These are phyloP conservation scores for Venturia effusa DNA, from an alignment of 2,329 filamentous ascomycete species.

Conservation along the genomic window DNA sequence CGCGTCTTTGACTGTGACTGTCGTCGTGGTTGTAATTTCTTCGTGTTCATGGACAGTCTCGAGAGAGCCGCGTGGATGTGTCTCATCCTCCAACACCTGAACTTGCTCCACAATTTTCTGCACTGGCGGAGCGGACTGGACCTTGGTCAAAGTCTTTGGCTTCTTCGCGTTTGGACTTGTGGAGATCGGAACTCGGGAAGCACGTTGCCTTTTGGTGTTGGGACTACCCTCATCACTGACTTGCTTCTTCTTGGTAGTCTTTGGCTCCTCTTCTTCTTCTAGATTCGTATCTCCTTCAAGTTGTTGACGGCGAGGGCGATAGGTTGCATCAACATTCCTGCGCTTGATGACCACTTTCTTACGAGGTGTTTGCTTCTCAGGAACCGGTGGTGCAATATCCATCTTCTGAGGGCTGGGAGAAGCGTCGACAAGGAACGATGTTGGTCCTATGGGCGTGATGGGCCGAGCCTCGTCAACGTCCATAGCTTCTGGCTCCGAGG, in stretches of 20 bases:
- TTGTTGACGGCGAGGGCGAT: not conserved
- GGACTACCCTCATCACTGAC: not conserved
- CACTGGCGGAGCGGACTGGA: not conserved
- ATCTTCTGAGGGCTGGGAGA: not conserved
- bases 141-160: not conserved
- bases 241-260: not conserved
- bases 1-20: not conserved
- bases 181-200: not conserved
- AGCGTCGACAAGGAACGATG: not conserved
- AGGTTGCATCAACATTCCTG: not conserved
- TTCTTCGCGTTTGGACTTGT: not conserved
- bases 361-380: not conserved
- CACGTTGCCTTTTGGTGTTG: not conserved
- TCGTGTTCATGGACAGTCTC: conserved; percentile 8
- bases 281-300: not conserved
- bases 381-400: not conserved
- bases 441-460: not conserved
- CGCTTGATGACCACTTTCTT: conserved; percentile 1
- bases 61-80: not conserved
- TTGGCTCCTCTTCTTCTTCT: not conserved
- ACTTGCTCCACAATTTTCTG: not conserved
- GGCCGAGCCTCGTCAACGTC: not conserved
- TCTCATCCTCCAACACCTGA: not conserved
- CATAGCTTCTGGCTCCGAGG: not conserved
- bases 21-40: not conserved